Percentiles rank a stretch among this genome's conserved stretches.
Evolutionary conservation across 306 rosid species (phyloP).

Genomic region (Hippophae gyantsensis): DNA sequence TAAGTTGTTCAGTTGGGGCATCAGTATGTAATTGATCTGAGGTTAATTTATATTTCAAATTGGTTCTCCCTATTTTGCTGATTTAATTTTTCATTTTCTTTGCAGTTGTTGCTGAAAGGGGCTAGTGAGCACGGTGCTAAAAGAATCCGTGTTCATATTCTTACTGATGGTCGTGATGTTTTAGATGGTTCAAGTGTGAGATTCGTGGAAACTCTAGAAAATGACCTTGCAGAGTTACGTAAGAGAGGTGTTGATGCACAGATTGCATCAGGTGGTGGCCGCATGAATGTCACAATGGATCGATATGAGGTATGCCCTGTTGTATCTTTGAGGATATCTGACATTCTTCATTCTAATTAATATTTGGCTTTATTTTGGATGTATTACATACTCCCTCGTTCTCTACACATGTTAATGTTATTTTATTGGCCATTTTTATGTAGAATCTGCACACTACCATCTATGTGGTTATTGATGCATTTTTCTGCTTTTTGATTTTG

Average conservation of each 20-base stretch:
- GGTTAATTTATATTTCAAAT: too few relatives aligned
- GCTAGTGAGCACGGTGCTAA: slow-evolving; percentile 66
- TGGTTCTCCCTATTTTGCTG: neutral
- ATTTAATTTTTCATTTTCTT: slow-evolving; percentile 3
- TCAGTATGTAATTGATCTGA: too few relatives aligned
- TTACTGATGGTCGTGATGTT: slow-evolving; percentile 98
- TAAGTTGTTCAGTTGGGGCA: slow-evolving; percentile 4
- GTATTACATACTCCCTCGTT: too few relatives aligned
- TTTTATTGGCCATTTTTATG: too few relatives aligned
- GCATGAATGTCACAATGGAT: slow-evolving; percentile 97
- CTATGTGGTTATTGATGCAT: too few relatives aligned
- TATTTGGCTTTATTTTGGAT: too few relatives aligned
- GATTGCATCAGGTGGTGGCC: slow-evolving; percentile 98
- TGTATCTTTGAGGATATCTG: too few relatives aligned
- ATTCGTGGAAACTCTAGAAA: slow-evolving; percentile 75
- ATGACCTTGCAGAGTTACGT: slow-evolving; percentile 59
- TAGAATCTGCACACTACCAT: too few relatives aligned
- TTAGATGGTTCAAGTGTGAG: slow-evolving; percentile 89
- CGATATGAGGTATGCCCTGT: slow-evolving; percentile 66
- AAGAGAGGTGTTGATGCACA: slow-evolving; percentile 78
- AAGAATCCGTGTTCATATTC: slow-evolving; percentile 78
- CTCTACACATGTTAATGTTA: too few relatives aligned
- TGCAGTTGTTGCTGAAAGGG: slow-evolving; percentile 82
- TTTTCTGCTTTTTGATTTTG: too few relatives aligned
- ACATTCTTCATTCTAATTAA: too few relatives aligned